These are phyloP conservation scores for Exophiala oligosperma DNA, from an alignment of 2,329 filamentous ascomycete species.

Conservation along the genomic window DNA sequence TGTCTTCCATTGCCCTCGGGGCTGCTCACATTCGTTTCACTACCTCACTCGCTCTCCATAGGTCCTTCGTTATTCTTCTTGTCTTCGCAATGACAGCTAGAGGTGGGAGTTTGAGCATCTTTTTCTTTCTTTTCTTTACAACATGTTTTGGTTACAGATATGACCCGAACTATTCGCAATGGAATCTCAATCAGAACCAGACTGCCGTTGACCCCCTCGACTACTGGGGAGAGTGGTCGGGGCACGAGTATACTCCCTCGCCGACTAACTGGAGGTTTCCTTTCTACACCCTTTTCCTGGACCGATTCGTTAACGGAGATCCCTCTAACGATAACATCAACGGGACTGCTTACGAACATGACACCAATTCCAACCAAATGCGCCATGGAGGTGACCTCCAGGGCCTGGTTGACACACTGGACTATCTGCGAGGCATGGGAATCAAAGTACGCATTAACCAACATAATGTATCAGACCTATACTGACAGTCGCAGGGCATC, in stretches of 20 bases:
- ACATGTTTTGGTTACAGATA: constrained; percentile 42
- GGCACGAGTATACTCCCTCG: constrained; percentile 53
- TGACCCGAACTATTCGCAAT: constrained; percentile 51
- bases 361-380: constrained; percentile 61
- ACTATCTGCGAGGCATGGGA: constrained; percentile 66
- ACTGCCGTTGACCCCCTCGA: constrained; percentile 57
- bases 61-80: constrained; percentile 14
- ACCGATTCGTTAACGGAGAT: constrained; percentile 65
- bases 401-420: constrained; percentile 60
- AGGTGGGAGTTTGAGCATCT: constrained; percentile 5
- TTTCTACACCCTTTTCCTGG: constrained; percentile 65
- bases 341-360: constrained; percentile 61
- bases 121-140: constrained; percentile 17
- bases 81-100: constrained; percentile 6
- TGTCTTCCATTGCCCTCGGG: constrained; percentile 7
- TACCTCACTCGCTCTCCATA: not conserved
- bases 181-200: constrained; percentile 63
- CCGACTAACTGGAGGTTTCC: constrained; percentile 66
- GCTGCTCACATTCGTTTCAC: constrained; percentile 16
- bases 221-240: constrained; percentile 56
- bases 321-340: constrained; percentile 65
- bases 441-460: constrained; percentile 49
- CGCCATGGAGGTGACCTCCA: constrained; percentile 62
- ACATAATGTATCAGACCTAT: not conserved
- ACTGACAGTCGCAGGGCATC: constrained; percentile 45